Evolutionary conservation across 2,329 filamentous ascomycete species (phyloP), one percentile per base, ranked within the genome.

Genomic region (Pseudogymnoascus sp.): DNA sequence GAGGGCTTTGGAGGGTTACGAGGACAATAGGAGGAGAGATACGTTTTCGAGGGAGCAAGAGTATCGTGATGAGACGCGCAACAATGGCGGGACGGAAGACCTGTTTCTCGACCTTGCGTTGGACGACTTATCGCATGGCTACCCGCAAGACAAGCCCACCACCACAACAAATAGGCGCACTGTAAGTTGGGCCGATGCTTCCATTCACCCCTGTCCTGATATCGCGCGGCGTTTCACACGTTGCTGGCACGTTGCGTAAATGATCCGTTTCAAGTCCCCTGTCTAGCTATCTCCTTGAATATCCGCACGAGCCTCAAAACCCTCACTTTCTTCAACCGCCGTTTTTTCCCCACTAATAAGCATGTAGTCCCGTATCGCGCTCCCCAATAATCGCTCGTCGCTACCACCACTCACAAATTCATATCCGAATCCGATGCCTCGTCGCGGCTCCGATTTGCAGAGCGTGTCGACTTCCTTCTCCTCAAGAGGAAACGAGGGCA

Each of bases 91-190:
- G 40, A 62, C 60, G 23, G 69, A 68, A 60, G 71, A 73, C 64
- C 63, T 72, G 51, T 73, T 73, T 66, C 64, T 73, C 60, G 69
- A 71, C 62, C 67, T 73, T 39, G 71, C 70, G 42, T 39, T 67
- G 62, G 68, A 71, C 62, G 64, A 72, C 36, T 65, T 67, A 54
- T 54, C 47, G 23, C 47, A 54, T 4, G 47, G 47, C 23, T 54
- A 54, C 47, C 23, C 23, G 23, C 47, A 54, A 54, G 47, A 54
- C 14, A 31, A 54, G 23, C 23, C 47, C 18, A 54, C 47, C 14
- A 51, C 45, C 14, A 54, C 47, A 54, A 54, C 47, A 31, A 54
- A 54, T 54, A 54, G 47, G 47, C 47, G 23, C 47, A 54, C 23
- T 64, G 70, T 73, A 67, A 68, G 68, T 63, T 37, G 47, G 47